Conservation (phyloP, 2,329 filamentous ascomycete species). For the Neofusicoccum cordaticola region DNA sequence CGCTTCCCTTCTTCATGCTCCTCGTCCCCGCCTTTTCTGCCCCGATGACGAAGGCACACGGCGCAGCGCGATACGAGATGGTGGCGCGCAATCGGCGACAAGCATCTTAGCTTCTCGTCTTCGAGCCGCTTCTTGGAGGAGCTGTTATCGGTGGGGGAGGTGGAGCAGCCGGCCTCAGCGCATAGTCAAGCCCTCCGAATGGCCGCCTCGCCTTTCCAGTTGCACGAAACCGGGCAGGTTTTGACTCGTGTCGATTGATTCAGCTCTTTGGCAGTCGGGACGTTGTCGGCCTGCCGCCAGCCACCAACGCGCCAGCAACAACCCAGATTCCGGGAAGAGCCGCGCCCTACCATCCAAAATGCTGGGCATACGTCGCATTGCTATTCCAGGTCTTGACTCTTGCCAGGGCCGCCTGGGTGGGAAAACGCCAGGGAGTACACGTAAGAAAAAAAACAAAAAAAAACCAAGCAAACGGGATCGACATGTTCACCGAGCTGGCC, state of each 20-base stretch:
- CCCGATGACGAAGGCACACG: not conserved
- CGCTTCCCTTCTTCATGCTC: not conserved
- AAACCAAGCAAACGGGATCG: not conserved
- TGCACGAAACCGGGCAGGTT: not conserved
- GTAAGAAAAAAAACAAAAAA: not conserved
- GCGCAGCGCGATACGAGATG: not conserved
- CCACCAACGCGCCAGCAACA: not conserved
- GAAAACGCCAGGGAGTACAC: not conserved
- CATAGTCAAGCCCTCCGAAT: not conserved
- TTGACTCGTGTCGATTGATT: constrained; percentile 5
- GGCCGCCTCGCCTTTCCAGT: not conserved
- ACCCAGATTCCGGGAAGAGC: constrained; percentile 5
- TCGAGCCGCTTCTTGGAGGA: not conserved
- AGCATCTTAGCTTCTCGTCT: not conserved
- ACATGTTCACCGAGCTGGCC: not conserved
- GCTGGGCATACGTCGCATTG: constrained; percentile 1
- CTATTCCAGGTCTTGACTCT: not conserved
- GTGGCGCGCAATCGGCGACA: not conserved
- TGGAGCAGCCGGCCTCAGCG: not conserved
- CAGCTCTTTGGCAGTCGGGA: not conserved
- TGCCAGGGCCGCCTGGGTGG: not conserved
- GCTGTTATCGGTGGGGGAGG: not conserved
- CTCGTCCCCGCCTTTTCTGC: not conserved
- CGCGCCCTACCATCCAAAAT: not conserved
- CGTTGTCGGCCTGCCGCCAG: not conserved